Evolutionary conservation across 2,329 filamentous ascomycete genomes (phyloP).

Genomic region (Penicillium sclerotigenum): DNA sequence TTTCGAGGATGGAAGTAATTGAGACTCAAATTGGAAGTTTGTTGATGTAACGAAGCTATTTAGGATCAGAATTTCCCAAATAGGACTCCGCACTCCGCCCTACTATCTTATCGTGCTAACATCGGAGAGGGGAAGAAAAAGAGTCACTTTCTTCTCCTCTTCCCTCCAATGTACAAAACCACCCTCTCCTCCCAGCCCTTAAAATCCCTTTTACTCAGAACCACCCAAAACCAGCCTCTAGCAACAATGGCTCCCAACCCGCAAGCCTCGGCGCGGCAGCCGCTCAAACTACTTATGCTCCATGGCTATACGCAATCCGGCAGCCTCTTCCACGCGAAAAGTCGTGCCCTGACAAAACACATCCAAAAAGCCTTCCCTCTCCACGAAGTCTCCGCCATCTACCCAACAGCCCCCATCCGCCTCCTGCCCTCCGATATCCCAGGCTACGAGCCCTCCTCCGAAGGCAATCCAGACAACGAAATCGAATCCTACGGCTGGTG

Average conservation of each 20-base stretch:
- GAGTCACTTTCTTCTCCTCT: background rate
- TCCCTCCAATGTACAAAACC: background rate
- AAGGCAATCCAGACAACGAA: slow-evolving; percentile 47
- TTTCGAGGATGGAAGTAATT: background rate
- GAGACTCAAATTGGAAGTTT: background rate
- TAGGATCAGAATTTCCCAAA: background rate
- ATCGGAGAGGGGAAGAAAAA: background rate
- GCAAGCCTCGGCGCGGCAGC: slow-evolving; percentile 19
- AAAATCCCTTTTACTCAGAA: background rate
- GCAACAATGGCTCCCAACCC: slow-evolving; percentile 19
- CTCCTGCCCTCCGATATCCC: slow-evolving; percentile 66
- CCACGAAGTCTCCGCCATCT: slow-evolving; percentile 59
- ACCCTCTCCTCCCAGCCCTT: background rate
- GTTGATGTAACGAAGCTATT: slow-evolving; percentile 16
- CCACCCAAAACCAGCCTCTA: background rate
- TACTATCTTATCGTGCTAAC: background rate
- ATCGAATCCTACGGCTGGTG: slow-evolving; percentile 83
- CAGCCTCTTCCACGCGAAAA: slow-evolving; percentile 79
- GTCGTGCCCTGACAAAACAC: slow-evolving; percentile 78
- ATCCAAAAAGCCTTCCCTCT: slow-evolving; percentile 69
- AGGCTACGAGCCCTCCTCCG: slow-evolving; percentile 55
- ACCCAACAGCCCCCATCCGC: slow-evolving; percentile 66
- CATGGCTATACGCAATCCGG: slow-evolving; percentile 92
- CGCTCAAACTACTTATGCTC: slow-evolving; percentile 69
- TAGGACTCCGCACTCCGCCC: background rate